phyloP scores from a whole-genome alignment of 148 eudicot genomes.

The Chenopodium album region DNA sequence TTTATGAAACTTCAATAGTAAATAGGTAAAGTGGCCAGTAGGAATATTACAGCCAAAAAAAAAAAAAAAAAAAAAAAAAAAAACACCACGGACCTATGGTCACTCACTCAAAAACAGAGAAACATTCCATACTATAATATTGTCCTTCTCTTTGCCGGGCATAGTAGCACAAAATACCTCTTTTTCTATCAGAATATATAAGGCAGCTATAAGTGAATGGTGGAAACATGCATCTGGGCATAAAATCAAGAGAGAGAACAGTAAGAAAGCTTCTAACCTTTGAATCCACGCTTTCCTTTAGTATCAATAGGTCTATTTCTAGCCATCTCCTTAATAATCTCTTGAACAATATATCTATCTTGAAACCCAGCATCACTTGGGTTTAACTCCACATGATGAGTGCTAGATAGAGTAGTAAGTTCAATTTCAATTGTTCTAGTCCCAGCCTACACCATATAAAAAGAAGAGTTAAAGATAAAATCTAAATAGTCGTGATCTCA shows the following conservation, averaged over 20 bases:
- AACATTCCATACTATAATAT: neutral
- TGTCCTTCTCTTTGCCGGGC: neutral
- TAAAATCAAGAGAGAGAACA: neutral
- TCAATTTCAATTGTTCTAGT: constrained; percentile 81
- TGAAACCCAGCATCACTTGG: constrained; percentile 99
- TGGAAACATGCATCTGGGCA: neutral
- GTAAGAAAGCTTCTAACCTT: constrained; percentile 45
- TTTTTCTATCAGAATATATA: neutral
- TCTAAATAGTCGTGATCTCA: neutral
- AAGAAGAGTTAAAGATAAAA: constrained; percentile 1
- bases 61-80: too few relatives aligned
- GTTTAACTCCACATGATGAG: constrained; percentile 87
- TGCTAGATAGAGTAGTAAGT: constrained; percentile 84
- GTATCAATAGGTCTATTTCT: constrained; percentile 88
- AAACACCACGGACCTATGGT: too few relatives aligned
- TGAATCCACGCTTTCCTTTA: constrained; percentile 84
- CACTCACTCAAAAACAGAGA: neutral
- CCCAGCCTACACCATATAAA: constrained; percentile 66
- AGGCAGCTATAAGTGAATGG: neutral
- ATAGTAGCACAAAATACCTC: neutral
- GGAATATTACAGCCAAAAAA: too few relatives aligned
- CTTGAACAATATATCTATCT: constrained; percentile 94
- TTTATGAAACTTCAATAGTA: too few relatives aligned
- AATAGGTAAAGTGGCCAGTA: too few relatives aligned
- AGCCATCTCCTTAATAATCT: constrained; percentile 98